phyloP scores from a whole-genome alignment of 495 filamentous ascomycete genomes.

The Daldinia grandis region DNA sequence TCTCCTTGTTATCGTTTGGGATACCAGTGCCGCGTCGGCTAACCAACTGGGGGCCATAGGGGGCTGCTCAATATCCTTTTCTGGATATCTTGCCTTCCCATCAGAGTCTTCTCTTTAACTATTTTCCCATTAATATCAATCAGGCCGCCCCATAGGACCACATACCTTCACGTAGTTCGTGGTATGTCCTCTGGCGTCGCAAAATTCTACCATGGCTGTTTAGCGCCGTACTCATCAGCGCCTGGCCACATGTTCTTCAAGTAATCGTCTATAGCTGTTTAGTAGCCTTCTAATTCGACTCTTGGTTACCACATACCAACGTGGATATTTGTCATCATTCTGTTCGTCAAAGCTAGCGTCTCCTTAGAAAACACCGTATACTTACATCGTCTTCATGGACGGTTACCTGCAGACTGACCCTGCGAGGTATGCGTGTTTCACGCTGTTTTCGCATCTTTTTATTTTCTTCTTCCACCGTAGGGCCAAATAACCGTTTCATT shows the following conservation, averaged over 20 bases:
- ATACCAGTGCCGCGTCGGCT: constrained; percentile 17
- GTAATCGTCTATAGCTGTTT: constrained; percentile 21
- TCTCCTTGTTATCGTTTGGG: constrained; percentile 23
- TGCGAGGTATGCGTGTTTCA: constrained; percentile 42
- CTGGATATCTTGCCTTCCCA: constrained; percentile 7
- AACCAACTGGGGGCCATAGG: constrained; percentile 16
- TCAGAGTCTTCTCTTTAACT: constrained; percentile 12
- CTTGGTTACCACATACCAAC: constrained; percentile 10
- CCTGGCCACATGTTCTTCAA: constrained; percentile 28
- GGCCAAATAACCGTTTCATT: constrained; percentile 23
- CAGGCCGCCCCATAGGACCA: constrained; percentile 28
- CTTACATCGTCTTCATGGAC: constrained; percentile 29
- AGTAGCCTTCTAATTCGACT: constrained; percentile 27
- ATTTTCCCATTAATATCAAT: constrained; percentile 31
- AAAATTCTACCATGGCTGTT: constrained; percentile 27
- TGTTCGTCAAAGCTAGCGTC: constrained; percentile 18
- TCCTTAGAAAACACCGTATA: constrained; percentile 14
- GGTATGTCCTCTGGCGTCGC: constrained; percentile 25
- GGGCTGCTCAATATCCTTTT: constrained; percentile 11
- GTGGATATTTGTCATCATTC: constrained; percentile 21
- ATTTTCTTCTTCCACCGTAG: constrained; percentile 4
- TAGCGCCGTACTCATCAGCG: constrained; percentile 24
- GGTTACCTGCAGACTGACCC: constrained; percentile 36
- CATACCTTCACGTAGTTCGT: constrained; percentile 33
- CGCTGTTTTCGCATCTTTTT: constrained; percentile 28